Percentiles rank a stretch among this genome's conserved stretches.
phyloP scores from a whole-genome alignment of 139 green algal species.

The Chloropicon primus region DNA sequence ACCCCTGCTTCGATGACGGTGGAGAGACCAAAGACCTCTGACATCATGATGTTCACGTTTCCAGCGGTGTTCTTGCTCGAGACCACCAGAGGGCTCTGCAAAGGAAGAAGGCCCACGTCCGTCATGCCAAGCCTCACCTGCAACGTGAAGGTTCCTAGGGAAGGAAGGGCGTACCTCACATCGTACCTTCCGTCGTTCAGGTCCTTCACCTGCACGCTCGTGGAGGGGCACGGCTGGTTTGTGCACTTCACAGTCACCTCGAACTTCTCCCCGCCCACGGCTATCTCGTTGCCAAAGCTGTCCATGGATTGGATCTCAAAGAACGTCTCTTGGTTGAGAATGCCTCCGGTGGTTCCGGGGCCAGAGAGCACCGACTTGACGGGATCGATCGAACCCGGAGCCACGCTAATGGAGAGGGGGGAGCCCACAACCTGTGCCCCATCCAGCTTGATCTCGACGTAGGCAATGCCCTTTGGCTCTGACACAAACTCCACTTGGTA shows the following conservation, averaged over 20 bases:
- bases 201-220: background rate
- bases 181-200: background rate
- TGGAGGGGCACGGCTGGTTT: background rate
- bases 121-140: background rate
- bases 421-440: background rate
- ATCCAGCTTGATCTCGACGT: background rate
- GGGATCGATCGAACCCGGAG: background rate
- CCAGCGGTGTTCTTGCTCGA: background rate
- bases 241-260: background rate
- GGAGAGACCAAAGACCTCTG: background rate
- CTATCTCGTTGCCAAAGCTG: background rate
- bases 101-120: background rate
- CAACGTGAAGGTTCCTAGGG: background rate
- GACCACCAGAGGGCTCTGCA: background rate
- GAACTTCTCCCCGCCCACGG: background rate
- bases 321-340: background rate
- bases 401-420: background rate
- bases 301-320: background rate
- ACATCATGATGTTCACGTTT: background rate
- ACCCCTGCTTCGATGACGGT: background rate
- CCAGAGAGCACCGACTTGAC: background rate
- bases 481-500: background rate
- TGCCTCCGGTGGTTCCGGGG: background rate
- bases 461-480: background rate
- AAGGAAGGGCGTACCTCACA: background rate